Evolutionary conservation across 441 rosid species (phyloP).

Genomic region (Aleurites moluccanus): DNA sequence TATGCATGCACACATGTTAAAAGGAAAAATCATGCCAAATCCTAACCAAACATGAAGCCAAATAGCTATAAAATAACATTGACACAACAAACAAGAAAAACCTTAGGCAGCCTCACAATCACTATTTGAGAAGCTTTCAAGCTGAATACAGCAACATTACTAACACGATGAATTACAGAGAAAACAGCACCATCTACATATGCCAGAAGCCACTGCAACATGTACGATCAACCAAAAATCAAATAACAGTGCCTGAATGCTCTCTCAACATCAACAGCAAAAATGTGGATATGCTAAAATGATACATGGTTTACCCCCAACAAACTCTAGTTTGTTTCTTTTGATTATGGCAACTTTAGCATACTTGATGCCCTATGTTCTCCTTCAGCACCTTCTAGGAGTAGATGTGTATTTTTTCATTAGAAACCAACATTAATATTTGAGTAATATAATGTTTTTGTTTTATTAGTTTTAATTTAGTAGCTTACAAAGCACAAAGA

Average conservation of each 20-base stretch:
- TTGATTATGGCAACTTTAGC: background rate
- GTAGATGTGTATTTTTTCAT: background rate
- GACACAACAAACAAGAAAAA: background rate
- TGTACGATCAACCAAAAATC: background rate
- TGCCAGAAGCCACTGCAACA: background rate
- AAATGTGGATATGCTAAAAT: background rate
- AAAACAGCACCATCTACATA: background rate
- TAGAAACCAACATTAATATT: background rate
- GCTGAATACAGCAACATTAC: background rate
- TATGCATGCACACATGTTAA: background rate
- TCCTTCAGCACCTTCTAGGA: constrained; percentile 9
- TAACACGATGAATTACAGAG: background rate
- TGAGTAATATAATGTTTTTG: too few species aligned
- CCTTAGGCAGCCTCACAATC: background rate
- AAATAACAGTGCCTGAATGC: background rate
- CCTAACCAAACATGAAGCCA: too few species aligned
- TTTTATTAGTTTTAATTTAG: background rate
- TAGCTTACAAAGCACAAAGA: background rate
- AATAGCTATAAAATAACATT: background rate
- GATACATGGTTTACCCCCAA: background rate
- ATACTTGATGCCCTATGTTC: background rate
- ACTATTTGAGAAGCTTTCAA: background rate
- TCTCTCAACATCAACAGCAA: background rate
- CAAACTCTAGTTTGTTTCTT: background rate
- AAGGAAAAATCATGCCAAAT: background rate